Base-by-base conservation (phyloP, 495 filamentous ascomycete species). In the Penicillium argentinense region DNA sequence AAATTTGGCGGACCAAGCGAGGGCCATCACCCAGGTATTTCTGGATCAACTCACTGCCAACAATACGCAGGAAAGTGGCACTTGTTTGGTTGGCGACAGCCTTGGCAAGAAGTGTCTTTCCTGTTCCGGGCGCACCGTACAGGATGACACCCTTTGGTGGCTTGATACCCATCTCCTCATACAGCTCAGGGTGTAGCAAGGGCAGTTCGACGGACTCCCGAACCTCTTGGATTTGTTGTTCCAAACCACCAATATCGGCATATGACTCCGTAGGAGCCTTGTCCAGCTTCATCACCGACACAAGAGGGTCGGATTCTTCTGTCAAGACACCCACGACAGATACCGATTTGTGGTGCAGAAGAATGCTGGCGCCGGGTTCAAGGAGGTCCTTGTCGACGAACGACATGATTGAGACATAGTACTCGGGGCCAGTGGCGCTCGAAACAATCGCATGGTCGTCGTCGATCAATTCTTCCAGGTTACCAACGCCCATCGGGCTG, bases 121-220 rank as follows among this genome's bases (percentile, higher is more conserved):
- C 93, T 13, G 93, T 99, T 68, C 93, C 93, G 0, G 93, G 93
- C 4, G 88, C 90, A 71, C 93, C 93, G 70, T 99, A 99, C 25
- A 99, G 87, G 59, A 99, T 99, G 48, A 99, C 93, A 77, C 93
- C 93, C 78, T 99, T 99, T 25, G 93, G 93, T 19, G 93, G 92
- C 69, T 97, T 99, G 78, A 99, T 97, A 62, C 93, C 93, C 93
- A 99, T 99, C 73, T 99, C 93, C 69, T 99, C 93, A 68, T 99
- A 99, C 11, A 99, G 76, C 71, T 99, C 93, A 0, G 93, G 93
- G 62, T 99, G 93, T 49, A 99, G 81, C 39, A 99, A 78, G 7
- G 93, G 93, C 45, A 99, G 73, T 71, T 99, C 93, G 45, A 99
- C 93, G 9, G 93, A 91, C 69, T 99, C 93, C 47, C 93, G 80